Percentiles rank a stretch among this genome's conserved stretches.
phyloP scores from a whole-genome alignment of 257 asterid genomes.

The Solanum bulbocastanum region DNA sequence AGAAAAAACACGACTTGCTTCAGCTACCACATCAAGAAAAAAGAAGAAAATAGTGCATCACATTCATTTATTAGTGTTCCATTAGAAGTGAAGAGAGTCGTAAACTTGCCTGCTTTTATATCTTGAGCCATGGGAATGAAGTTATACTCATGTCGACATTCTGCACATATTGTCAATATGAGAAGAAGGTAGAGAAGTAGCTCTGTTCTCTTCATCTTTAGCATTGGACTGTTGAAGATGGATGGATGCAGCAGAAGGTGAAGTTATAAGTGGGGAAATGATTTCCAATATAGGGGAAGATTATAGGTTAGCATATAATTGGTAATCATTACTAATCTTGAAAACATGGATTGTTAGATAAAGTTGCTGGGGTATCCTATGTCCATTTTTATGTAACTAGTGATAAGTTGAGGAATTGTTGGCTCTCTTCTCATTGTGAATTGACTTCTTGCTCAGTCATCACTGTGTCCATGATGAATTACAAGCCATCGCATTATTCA shows the following conservation, averaged over 20 bases:
- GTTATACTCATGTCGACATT: slow-evolving; percentile 19
- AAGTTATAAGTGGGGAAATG: slow-evolving; percentile 12
- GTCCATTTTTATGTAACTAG: slow-evolving; percentile 7
- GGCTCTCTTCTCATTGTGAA: slow-evolving; percentile 25
- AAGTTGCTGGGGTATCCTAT: slow-evolving; percentile 33
- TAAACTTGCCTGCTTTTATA: slow-evolving; percentile 28
- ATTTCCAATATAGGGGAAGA: slow-evolving; percentile 6
- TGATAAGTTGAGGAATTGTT: slow-evolving; percentile 15
- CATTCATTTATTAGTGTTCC: not conserved
- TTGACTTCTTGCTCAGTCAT: slow-evolving; percentile 37
- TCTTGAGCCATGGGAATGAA: slow-evolving; percentile 15
- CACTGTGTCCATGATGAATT: slow-evolving; percentile 29
- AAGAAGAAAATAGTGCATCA: not conserved
- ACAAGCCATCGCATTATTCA: slow-evolving; percentile 18
- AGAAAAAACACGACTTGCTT: not conserved
- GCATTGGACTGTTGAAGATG: slow-evolving; percentile 7
- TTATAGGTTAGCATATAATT: slow-evolving; percentile 1
- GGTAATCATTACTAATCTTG: slow-evolving; percentile 31
- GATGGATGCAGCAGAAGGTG: slow-evolving; percentile 8
- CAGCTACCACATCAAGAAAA: not conserved
- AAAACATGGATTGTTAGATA: slow-evolving; percentile 11
- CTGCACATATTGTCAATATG: slow-evolving; percentile 22
- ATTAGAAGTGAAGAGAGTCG: not conserved
- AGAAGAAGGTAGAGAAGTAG: slow-evolving; percentile 21
- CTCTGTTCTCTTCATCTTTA: slow-evolving; percentile 25